phyloP scores from a whole-genome alignment of 2,329 filamentous ascomycete genomes.

The Colletotrichum salicis region DNA sequence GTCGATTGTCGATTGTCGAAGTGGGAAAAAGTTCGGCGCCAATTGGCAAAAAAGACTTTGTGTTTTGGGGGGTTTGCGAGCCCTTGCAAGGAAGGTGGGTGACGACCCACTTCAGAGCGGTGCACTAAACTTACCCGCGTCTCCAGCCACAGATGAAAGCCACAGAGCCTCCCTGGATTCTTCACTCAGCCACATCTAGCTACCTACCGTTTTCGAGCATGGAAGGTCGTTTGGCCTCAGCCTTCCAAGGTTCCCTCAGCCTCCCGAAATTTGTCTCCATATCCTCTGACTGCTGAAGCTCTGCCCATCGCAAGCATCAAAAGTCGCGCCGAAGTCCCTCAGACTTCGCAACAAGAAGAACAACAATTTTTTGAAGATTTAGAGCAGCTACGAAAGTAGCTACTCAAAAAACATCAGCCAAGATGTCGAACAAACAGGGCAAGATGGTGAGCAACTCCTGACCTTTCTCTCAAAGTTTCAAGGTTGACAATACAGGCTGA shows the following conservation, averaged over 20 bases:
- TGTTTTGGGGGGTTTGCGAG: slow-evolving; percentile 53
- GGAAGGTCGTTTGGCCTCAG: slow-evolving; percentile 39
- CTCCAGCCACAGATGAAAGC: neutral
- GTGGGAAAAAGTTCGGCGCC: neutral
- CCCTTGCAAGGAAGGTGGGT: slow-evolving; percentile 48
- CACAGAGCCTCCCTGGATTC: neutral
- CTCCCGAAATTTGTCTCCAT: slow-evolving; percentile 56
- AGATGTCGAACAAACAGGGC: slow-evolving; percentile 92
- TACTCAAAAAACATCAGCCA: slow-evolving; percentile 51
- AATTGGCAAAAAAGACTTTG: slow-evolving; percentile 1
- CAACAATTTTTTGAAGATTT: slow-evolving; percentile 57
- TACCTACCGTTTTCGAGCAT: neutral
- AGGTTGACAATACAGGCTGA: slow-evolving; percentile 70
- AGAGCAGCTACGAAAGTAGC: slow-evolving; percentile 46
- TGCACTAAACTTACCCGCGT: neutral
- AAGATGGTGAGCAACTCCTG: slow-evolving; percentile 87
- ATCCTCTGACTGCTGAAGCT: slow-evolving; percentile 53
- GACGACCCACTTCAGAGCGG: neutral
- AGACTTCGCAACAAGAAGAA: slow-evolving; percentile 47
- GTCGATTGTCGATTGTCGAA: slow-evolving; percentile 35
- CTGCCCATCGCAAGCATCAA: slow-evolving; percentile 47
- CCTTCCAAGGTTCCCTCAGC: slow-evolving; percentile 49
- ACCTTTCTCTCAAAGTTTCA: slow-evolving; percentile 53
- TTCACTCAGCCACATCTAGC: neutral
- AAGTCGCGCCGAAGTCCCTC: slow-evolving; percentile 52